A percentile compares a stretch with the other conserved stretches of the same genome.
Evolutionary conservation across 768 basidiomycete species (phyloP).

Genomic region (Rhodotorula toruloides): DNA sequence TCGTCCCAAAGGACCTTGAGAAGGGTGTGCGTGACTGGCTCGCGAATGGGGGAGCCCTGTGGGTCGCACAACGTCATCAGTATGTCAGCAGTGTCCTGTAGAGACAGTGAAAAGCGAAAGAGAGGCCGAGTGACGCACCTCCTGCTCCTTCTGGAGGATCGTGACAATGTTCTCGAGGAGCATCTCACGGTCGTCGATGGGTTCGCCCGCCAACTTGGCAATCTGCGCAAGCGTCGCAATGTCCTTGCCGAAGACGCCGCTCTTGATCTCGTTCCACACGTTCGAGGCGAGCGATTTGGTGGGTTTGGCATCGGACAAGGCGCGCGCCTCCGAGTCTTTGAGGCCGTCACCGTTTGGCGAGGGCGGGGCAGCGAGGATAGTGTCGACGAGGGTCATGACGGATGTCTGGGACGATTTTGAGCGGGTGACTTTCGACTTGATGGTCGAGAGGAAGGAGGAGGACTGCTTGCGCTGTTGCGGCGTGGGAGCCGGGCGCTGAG

Average conservation of each 20-base stretch:
- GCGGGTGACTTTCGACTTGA: too few species aligned
- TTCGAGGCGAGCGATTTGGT: background rate
- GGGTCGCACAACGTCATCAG: background rate
- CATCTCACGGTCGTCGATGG: slow-evolving; percentile 32
- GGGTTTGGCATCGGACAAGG: background rate
- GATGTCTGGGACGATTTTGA: background rate
- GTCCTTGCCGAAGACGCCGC: background rate
- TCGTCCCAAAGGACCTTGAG: slow-evolving; percentile 52
- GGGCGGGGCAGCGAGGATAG: background rate
- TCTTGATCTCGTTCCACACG: slow-evolving; percentile 4
- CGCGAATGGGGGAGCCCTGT: slow-evolving; percentile 7
- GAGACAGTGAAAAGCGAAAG: background rate
- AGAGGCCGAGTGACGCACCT: background rate
- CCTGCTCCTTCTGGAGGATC: background rate
- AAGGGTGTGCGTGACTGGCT: slow-evolving; percentile 10
- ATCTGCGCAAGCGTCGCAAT: background rate
- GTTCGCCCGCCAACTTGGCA: too few species aligned
- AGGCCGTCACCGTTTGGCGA: slow-evolving; percentile 5
- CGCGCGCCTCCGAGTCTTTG: background rate
- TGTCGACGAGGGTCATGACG: background rate
- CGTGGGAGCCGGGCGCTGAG: background rate
- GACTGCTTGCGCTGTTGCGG: background rate
- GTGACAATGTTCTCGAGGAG: slow-evolving; percentile 20
- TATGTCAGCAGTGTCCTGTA: too few species aligned
- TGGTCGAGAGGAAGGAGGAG: background rate